Evolutionary conservation across 371 early-diverging fungal species (phyloP), one percentile per base, ranked within the genome.

Genomic region (Zychaea mexicana): DNA sequence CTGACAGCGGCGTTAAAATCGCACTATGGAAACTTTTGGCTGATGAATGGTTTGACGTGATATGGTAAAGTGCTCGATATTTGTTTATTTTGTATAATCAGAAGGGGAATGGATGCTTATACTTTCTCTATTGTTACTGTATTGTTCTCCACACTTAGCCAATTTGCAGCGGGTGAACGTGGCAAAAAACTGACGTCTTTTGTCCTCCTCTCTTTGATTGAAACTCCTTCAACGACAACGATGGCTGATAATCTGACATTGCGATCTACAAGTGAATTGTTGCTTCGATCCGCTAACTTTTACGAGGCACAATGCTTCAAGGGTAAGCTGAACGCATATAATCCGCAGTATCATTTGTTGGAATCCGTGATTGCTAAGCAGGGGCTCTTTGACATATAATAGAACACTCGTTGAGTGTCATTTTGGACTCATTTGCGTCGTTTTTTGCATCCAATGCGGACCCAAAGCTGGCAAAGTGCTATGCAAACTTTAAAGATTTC

Each of bases 11-110:
- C 6, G 73, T 78, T 8, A 66, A 76, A 36, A 68, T 85, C 39
- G 87, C 83, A 2, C 78, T 77, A 33, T 86, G 84, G 82, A 83
- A 86, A 57, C 64, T 84, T 21, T 61, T 85, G 7, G 70, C 77
- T 0, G 84, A 83, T 57, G 85, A 86, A 60, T 86, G 87, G 87
- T 74, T 86, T 55, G 85, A 81, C 36, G 64, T 77, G 28, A 61
- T 81, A 12, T 71, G 71, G 78, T 78, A 73, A 12, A 15, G 4
- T 12, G n/a, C n/a, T 42, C 7, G 15, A 42, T 42, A 4, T 42
- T 42, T 42, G 13, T 39, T 15, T 8, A 3, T 8, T 15, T 39
- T 39, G n/a, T n/a, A n/a, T n/a, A n/a, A n/a, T n/a, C n/a, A n/a
- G n/a, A n/a, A n/a, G n/a, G n/a, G n/a, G n/a, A n/a, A n/a, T n/a